Base-by-base conservation (phyloP, 2,329 filamentous ascomycete species). In the Pseudogymnoascus sp. region DNA sequence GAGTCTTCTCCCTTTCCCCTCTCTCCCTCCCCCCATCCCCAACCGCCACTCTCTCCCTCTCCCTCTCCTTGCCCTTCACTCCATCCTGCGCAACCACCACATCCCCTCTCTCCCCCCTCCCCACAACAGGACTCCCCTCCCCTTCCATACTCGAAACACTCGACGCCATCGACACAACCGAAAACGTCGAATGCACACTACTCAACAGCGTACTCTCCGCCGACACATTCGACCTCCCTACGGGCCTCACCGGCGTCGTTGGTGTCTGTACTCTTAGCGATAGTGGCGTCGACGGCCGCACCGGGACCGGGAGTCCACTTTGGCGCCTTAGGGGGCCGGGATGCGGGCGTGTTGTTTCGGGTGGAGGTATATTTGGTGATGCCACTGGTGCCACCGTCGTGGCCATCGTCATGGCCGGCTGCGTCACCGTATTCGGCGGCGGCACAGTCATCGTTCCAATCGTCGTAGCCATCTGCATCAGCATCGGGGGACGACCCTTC, bases 231-330 rank as follows among this genome's bases (percentile, higher is more conserved):
- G 64, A 60, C 8, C 64, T 44, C 10, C 64, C 63, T 1, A 50
- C 60, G 18, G 62, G 63, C 11, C 64, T 63, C 4, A 65, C 66
- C 7, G 67, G 66, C 33, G 64, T 69, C 5, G 63, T 33, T 16
- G 67, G 66, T 7, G 66, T 67, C 28, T 65, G 62, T 5, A 59
- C 64, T 11, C 44, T 56, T 4, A 60, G 18, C 38, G 42, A 68
- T 16, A 59, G 11, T 35, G 40, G 69, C n/a, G 68, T 68, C 1
- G 65, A 63, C 0, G 68, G 69, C 11, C 66, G 53, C 3, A 62
- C 62, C 6, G 66, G 68, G 65, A 65, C 65, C 66, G 7, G 64
- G 60, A 28, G 47, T 65, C 37, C 68, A 67, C n/a, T 62, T 62
- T 11, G 67, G 63, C 2, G 66, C 59, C 18, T 61, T 42, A 31